Evolutionary conservation across 768 basidiomycete species (phyloP).

Genomic region (Tephrocybe sp.): DNA sequence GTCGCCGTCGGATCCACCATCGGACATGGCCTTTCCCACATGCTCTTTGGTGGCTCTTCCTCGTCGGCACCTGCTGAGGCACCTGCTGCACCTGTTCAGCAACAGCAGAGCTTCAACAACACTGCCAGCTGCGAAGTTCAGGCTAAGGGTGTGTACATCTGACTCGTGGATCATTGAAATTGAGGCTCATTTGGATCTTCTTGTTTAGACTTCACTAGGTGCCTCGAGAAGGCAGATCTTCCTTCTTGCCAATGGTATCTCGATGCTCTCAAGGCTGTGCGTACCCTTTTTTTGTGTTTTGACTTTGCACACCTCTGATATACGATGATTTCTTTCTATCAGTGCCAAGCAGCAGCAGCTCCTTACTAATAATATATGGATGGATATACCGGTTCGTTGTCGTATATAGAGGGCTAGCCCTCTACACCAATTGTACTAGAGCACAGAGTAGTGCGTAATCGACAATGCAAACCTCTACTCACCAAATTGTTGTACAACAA

Average conservation of each 20-base stretch:
- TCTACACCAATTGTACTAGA: conserved; percentile 1
- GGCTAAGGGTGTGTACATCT: conserved; percentile 61
- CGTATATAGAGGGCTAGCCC: background rate
- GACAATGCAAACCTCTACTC: conserved; percentile 9
- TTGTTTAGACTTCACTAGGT: conserved; percentile 72
- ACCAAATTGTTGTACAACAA: background rate
- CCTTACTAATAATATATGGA: conserved; percentile 41
- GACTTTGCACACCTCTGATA: background rate
- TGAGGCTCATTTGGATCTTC: background rate
- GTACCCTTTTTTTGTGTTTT: conserved; percentile 28
- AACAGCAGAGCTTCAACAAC: conserved; percentile 35
- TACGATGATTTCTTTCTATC: conserved; percentile 9
- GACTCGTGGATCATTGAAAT: background rate
- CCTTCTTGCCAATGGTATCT: conserved; percentile 84
- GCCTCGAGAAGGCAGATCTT: conserved; percentile 78
- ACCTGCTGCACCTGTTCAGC: conserved; percentile 47
- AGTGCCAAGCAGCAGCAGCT: conserved; percentile 79
- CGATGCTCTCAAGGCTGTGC: conserved; percentile 83
- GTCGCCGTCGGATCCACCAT: conserved; percentile 87
- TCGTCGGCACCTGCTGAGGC: conserved; percentile 44
- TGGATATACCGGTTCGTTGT: background rate
- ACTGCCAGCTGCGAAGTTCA: conserved; percentile 68
- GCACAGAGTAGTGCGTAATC: conserved; percentile 12
- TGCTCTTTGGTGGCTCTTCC: conserved; percentile 79
- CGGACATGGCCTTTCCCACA: conserved; percentile 85